Conservation (phyloP, 176 grass and related monocot species). For the Carex scoparia region DNA sequence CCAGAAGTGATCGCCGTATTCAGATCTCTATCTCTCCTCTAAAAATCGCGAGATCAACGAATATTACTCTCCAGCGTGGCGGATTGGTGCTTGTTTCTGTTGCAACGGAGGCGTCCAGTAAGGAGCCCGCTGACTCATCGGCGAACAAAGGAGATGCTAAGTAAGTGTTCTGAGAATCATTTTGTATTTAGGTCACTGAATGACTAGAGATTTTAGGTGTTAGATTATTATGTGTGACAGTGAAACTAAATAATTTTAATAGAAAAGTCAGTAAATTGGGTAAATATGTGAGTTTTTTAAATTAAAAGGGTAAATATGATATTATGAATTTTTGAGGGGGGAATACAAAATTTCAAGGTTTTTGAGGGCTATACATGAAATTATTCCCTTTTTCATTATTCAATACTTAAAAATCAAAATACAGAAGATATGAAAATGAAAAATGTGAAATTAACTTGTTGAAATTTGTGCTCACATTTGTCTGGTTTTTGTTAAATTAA, state of each 20-base stretch:
- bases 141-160: neutral
- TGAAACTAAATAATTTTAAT: too few relatives aligned
- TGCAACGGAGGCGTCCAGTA: slow-evolving; percentile 1
- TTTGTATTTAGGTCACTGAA: neutral
- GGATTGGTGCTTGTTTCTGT: neutral
- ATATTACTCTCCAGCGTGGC: neutral
- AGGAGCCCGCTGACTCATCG: neutral
- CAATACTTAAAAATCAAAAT: neutral
- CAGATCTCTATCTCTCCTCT: neutral
- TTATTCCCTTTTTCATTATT: too few relatives aligned
- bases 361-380: too few relatives aligned
- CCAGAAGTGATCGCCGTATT: neutral
- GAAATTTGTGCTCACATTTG: neutral
- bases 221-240: neutral
- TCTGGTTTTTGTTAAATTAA: neutral
- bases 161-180: neutral
- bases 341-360: too few relatives aligned
- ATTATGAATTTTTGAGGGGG: too few relatives aligned
- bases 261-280: too few relatives aligned
- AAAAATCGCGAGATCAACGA: neutral
- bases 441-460: neutral
- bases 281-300: too few relatives aligned
- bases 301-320: too few relatives aligned
- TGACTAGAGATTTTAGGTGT: too few relatives aligned
- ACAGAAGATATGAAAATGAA: neutral